These are phyloP conservation scores for Phylloporus scabripes DNA, from an alignment of 768 basidiomycete species.

Conservation along the genomic window DNA sequence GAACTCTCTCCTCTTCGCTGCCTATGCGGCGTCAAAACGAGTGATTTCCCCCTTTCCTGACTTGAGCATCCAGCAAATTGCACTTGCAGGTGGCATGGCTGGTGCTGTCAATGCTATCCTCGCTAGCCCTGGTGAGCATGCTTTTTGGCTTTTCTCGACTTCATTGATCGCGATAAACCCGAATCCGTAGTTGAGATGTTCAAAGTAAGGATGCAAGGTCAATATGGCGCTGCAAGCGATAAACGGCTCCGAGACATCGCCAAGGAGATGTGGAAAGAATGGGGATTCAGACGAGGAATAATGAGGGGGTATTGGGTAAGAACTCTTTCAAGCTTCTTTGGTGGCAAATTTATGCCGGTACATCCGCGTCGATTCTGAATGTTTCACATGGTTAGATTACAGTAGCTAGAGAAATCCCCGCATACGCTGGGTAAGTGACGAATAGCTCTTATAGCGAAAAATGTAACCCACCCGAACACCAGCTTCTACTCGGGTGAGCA, in stretches of 20 bases:
- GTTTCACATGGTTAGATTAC: conserved; percentile 54
- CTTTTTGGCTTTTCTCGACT: background rate
- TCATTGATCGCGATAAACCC: background rate
- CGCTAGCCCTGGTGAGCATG: conserved; percentile 71
- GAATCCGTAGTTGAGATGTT: conserved; percentile 82
- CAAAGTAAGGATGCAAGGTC: conserved; percentile 96
- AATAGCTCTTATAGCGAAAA: background rate
- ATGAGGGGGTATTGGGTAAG: conserved; percentile 96
- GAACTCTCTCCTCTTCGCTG: conserved; percentile 91
- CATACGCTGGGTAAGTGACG: conserved; percentile 68
- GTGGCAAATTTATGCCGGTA: background rate
- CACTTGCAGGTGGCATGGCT: conserved; percentile 85
- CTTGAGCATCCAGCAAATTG: conserved; percentile 72
- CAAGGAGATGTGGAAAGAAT: conserved; percentile 79
- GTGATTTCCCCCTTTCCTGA: conserved; percentile 87
- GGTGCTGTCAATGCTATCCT: conserved; percentile 87
- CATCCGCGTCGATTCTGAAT: background rate
- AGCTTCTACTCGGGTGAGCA: conserved; percentile 64
- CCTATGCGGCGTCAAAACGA: conserved; percentile 78
- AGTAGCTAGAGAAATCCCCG: conserved; percentile 89
- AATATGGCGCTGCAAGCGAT: conserved; percentile 79
- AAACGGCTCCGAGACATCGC: conserved; percentile 69
- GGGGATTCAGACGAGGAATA: conserved; percentile 81
- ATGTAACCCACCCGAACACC: background rate
- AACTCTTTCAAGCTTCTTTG: conserved; percentile 8